phyloP scores from a whole-genome alignment of 2,329 filamentous ascomycete genomes.

The Torrubiellomyces zombiae region DNA sequence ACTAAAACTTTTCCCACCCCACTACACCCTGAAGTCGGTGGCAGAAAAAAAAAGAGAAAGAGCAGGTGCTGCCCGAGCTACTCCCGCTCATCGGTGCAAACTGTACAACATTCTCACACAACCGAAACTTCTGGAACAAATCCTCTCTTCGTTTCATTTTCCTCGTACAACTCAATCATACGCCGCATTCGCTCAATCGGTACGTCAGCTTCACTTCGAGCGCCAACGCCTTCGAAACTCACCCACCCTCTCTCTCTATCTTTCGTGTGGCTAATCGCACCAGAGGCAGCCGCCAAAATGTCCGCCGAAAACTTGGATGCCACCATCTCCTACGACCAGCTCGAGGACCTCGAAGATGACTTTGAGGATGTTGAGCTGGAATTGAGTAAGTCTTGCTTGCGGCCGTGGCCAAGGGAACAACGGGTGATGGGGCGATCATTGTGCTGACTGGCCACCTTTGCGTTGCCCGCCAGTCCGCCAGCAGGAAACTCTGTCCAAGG shows the following conservation, averaged over 20 bases:
- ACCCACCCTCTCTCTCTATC: constrained; percentile 3
- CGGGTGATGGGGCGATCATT: no score
- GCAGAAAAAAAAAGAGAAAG: no score
- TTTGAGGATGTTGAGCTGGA: constrained; percentile 73
- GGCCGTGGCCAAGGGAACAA: no score
- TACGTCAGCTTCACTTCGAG: no score
- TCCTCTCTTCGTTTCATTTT: not conserved
- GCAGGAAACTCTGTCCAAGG: constrained; percentile 48
- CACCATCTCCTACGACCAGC: constrained; percentile 52
- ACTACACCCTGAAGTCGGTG: no score
- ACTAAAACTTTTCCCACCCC: no score
- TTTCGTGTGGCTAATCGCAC: constrained; percentile 3
- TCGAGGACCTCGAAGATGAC: constrained; percentile 64
- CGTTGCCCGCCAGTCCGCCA: constrained; percentile 42
- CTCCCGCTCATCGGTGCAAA: no score
- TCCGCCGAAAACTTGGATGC: constrained; percentile 20
- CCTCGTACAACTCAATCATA: not conserved
- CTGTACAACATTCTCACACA: no score
- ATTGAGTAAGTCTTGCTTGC: constrained; percentile 44
- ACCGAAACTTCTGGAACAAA: no score
- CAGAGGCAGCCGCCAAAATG: constrained; percentile 15
- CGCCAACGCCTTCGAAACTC: not conserved
- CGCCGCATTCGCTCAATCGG: no score
- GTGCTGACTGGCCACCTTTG: not conserved
- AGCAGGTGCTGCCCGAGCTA: no score